Percentiles rank a stretch among this genome's conserved stretches.
Evolutionary conservation across 176 grass and related monocot genomes (phyloP).

Genomic region (Dendrocalamus sinicus): DNA sequence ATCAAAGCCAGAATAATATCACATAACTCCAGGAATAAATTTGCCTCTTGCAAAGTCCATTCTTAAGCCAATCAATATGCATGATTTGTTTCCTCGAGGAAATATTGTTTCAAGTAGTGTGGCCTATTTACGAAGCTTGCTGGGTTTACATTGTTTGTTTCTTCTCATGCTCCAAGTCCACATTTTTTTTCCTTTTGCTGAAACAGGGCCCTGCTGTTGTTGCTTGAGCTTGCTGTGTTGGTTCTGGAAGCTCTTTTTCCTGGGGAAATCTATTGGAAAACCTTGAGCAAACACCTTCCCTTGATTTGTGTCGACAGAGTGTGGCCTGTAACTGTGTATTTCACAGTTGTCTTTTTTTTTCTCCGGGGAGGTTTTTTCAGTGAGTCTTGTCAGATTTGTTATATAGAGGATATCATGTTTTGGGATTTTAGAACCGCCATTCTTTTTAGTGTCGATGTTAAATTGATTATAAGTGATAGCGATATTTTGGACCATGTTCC

Average conservation of each 20-base stretch:
- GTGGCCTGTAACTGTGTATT: constrained; percentile 47
- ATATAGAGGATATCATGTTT: constrained; percentile 51
- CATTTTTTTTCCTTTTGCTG: neutral
- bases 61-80: constrained; percentile 14
- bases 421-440: constrained; percentile 46
- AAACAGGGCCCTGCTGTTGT: constrained; percentile 70
- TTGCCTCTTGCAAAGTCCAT: constrained; percentile 11
- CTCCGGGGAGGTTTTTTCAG: constrained; percentile 5
- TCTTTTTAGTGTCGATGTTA: constrained; percentile 55
- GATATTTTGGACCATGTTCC: constrained; percentile 14
- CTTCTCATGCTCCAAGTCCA: neutral
- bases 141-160: constrained; percentile 12
- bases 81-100: neutral
- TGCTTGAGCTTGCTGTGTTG: constrained; percentile 56
- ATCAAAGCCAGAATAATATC: neutral
- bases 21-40: neutral
- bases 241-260: constrained; percentile 39
- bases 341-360: constrained; percentile 34
- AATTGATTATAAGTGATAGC: constrained; percentile 57
- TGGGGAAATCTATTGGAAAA: constrained; percentile 28
- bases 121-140: constrained; percentile 2
- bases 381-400: constrained; percentile 51
- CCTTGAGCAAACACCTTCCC: constrained; percentile 26
- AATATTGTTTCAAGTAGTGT: constrained; percentile 5
- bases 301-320: constrained; percentile 35